phyloP scores from a whole-genome alignment of 306 rosid species.

The Trichosanthes truncata region DNA sequence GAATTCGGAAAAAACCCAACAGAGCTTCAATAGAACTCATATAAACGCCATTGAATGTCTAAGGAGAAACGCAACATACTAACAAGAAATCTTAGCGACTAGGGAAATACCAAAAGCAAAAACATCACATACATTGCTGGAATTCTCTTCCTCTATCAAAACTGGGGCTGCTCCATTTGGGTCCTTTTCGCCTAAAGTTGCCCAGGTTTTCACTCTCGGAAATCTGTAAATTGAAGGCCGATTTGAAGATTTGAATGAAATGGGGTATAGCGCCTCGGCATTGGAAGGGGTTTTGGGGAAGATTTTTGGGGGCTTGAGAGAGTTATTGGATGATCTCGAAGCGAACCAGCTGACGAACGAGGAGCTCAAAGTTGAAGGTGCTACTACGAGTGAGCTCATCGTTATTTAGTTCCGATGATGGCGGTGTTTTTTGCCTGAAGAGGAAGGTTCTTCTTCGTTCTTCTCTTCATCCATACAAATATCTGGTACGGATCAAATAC shows the following conservation, averaged over 20 bases:
- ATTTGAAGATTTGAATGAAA: constrained; percentile 13
- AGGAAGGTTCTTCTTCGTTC: neutral
- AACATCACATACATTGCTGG: constrained; percentile 30
- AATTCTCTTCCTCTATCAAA: constrained; percentile 21
- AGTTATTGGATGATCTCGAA: constrained; percentile 21
- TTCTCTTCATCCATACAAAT: neutral
- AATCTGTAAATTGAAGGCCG: constrained; percentile 9
- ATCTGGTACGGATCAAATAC: constrained; percentile 3
- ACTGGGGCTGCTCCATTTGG: constrained; percentile 34
- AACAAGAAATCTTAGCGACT: neutral
- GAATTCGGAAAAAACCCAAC: neutral
- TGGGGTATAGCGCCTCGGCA: constrained; percentile 3
- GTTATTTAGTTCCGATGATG: constrained; percentile 6
- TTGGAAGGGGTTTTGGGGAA: constrained; percentile 15
- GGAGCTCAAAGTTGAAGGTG: constrained; percentile 1
- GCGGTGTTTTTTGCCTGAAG: neutral
- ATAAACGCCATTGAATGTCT: neutral
- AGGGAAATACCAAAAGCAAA: neutral
- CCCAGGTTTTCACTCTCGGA: constrained; percentile 31
- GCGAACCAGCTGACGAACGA: constrained; percentile 14
- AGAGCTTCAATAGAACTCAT: neutral
- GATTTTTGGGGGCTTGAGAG: constrained; percentile 18
- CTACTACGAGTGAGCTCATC: constrained; percentile 22
- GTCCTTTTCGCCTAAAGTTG: constrained; percentile 46
- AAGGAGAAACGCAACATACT: neutral